A percentile compares a stretch with the other conserved stretches of the same genome.
phyloP scores from a whole-genome alignment of 352 stramenopile species.

The Aphanomyces euteiches region DNA sequence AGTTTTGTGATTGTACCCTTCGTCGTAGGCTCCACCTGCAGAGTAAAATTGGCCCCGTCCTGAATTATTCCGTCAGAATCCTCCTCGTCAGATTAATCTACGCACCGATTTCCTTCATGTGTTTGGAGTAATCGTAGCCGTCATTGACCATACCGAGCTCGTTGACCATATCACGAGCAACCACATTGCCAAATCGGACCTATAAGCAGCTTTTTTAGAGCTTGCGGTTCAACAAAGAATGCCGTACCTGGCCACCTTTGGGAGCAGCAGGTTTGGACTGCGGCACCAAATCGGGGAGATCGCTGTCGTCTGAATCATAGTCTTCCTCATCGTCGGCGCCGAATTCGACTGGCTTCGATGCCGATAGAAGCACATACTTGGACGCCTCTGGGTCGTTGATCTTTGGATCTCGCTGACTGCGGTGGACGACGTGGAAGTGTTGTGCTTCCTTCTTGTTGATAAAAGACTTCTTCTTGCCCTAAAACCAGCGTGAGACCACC shows the following conservation, averaged over 20 bases:
- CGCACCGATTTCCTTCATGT: constrained; percentile 87
- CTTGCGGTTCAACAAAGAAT: not conserved
- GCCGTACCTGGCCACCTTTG: constrained; percentile 14
- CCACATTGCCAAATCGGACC: constrained; percentile 60
- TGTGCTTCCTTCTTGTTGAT: constrained; percentile 84
- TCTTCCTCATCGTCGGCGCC: constrained; percentile 39
- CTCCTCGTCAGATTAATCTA: not conserved
- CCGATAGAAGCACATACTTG: constrained; percentile 78
- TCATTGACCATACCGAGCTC: constrained; percentile 87
- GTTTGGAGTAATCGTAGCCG: constrained; percentile 91
- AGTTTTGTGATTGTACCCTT: constrained; percentile 10
- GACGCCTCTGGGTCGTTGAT: constrained; percentile 77
- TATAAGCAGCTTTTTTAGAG: constrained; percentile 1
- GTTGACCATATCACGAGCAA: constrained; percentile 75
- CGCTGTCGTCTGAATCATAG: constrained; percentile 45
- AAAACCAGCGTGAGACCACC: not conserved
- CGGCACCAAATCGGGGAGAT: constrained; percentile 52
- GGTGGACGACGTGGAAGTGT: constrained; percentile 85
- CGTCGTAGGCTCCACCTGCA: constrained; percentile 21
- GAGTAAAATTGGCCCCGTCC: constrained; percentile 53
- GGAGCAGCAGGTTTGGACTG: constrained; percentile 20
- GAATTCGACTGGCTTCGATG: constrained; percentile 37
- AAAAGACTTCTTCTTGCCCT: constrained; percentile 67
- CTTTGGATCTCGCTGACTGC: constrained; percentile 74
- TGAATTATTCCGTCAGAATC: not conserved